Evolutionary conservation across 1,284 basidiomycete species (phyloP).

Genomic region (Heterobasidion occidentale): DNA sequence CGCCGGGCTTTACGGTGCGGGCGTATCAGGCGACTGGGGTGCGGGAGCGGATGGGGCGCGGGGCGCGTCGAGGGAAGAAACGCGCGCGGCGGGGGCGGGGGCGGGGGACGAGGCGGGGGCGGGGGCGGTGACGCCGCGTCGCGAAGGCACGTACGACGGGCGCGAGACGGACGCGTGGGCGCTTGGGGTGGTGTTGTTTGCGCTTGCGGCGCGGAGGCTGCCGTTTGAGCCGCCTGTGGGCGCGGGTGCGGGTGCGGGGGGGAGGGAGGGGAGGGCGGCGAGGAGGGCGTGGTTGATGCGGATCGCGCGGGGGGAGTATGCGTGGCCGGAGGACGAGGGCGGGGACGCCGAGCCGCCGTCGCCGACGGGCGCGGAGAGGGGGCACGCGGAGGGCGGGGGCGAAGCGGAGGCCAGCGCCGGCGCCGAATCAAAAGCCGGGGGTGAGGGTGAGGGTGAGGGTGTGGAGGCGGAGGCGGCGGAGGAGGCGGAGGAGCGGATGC

Average conservation of each 20-base stretch:
- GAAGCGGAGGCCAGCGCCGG: no score
- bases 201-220: constrained; percentile 55
- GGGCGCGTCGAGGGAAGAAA: no score
- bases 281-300: constrained; percentile 56
- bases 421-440: no score
- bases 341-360: no score
- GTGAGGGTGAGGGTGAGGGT: no score
- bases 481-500: background rate
- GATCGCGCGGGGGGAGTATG: constrained; percentile 73
- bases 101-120: no score
- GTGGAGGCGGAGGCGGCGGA: no score
- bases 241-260: background rate
- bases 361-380: no score
- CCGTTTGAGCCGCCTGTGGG: constrained; percentile 38
- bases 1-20: background rate
- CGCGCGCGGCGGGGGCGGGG: no score
- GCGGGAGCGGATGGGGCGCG: no score
- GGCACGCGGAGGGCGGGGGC: constrained; percentile 10
- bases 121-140: constrained; percentile 4
- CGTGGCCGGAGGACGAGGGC: constrained; percentile 45
- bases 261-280: constrained; percentile 21
- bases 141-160: constrained; percentile 70
- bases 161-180: constrained; percentile 88
- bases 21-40: no score
- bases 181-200: constrained; percentile 79